Conservation (phyloP, 1,139 yeast genomes). For the Candida smagusa region DNA sequence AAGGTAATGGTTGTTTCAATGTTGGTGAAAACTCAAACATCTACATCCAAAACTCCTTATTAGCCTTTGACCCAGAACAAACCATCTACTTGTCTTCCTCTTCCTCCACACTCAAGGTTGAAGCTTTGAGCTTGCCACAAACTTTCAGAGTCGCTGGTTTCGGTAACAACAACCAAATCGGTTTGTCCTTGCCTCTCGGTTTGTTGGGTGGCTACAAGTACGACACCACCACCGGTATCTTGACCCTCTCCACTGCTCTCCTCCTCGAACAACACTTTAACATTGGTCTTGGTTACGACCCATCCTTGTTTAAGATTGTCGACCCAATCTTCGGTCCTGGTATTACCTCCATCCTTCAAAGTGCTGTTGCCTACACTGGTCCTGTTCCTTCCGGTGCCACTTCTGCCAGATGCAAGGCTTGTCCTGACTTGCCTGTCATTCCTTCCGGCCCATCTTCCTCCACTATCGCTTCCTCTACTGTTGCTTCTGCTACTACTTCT, state of each 20-base stretch:
- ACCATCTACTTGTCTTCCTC: slow-evolving; percentile 13
- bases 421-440: slow-evolving; percentile 1
- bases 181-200: slow-evolving; percentile 13
- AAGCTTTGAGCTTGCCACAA: slow-evolving; percentile 15
- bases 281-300: slow-evolving; percentile 22
- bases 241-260: slow-evolving; percentile 9
- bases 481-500: too few relatives aligned
- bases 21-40: slow-evolving; percentile 9
- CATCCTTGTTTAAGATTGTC: slow-evolving; percentile 11
- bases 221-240: slow-evolving; percentile 14
- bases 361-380: slow-evolving; percentile 16
- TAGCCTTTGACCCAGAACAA: slow-evolving; percentile 9
- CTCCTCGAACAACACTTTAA: slow-evolving; percentile 10
- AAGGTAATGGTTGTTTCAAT: slow-evolving; percentile 15
- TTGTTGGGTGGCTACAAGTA: slow-evolving; percentile 12
- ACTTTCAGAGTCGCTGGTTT: slow-evolving; percentile 27
- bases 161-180: slow-evolving; percentile 28
- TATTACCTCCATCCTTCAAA: slow-evolving; percentile 6
- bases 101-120: slow-evolving; percentile 11
- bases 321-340: slow-evolving; percentile 11
- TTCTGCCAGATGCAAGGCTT: slow-evolving; percentile 15
- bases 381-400: slow-evolving; percentile 15
- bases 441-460: not conserved
- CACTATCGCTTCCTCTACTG: too few relatives aligned
- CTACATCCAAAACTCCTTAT: slow-evolving; percentile 8